Evolutionary conservation across 129 eudicot genomes (phyloP).

Genomic region (Saussurea involucrata): DNA sequence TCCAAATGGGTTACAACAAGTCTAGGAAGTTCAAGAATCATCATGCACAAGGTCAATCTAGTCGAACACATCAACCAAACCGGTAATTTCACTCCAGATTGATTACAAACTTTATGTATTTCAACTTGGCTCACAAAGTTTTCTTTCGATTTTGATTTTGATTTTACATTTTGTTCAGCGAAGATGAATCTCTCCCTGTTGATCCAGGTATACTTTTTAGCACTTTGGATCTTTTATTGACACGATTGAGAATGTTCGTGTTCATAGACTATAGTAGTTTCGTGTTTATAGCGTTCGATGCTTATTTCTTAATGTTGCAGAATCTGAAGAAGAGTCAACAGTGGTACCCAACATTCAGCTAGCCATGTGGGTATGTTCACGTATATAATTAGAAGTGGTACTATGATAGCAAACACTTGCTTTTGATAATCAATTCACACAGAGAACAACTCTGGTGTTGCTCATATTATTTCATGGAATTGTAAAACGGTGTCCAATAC

Average conservation of each 20-base stretch:
- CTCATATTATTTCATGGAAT: too few species aligned
- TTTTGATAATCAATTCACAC: too few species aligned
- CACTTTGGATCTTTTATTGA: not conserved
- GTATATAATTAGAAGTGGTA: not conserved
- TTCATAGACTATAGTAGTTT: not conserved
- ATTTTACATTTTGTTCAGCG: constrained; percentile 33
- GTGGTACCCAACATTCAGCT: constrained; percentile 66
- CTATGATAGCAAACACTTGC: too few species aligned
- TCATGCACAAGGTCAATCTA: constrained; percentile 54
- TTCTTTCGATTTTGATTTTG: not conserved
- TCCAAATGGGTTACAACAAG: constrained; percentile 68
- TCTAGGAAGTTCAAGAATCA: constrained; percentile 56
- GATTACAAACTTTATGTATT: not conserved
- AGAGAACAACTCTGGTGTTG: too few species aligned
- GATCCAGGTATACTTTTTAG: constrained; percentile 49
- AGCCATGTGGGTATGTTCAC: constrained; percentile 92
- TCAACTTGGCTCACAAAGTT: not conserved
- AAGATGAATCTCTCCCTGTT: constrained; percentile 62
- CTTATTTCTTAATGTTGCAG: constrained; percentile 29
- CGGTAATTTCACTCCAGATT: constrained; percentile 17
- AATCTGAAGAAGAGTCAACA: constrained; percentile 45
- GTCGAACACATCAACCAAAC: constrained; percentile 38
- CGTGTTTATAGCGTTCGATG: constrained; percentile 29
- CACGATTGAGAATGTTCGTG: not conserved
- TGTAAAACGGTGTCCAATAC: too few species aligned